Evolutionary conservation across 805 yeast species (phyloP).

Genomic region (Schwanniomyces sp.): DNA sequence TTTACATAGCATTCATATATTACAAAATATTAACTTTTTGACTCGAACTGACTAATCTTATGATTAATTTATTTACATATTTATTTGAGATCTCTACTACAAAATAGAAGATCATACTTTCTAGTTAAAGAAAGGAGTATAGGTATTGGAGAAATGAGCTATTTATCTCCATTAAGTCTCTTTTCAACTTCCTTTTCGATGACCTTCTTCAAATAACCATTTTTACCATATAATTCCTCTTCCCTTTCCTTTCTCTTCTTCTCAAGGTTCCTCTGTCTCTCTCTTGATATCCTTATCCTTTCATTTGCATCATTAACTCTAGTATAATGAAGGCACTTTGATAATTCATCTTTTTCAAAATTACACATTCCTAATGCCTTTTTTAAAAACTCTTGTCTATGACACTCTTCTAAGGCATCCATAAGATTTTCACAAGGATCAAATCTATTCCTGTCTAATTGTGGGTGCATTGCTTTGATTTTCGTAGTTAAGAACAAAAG

Average conservation of each 20-base stretch:
- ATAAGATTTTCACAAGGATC: constrained; percentile 74
- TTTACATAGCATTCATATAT: constrained; percentile 1
- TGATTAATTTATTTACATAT: neutral
- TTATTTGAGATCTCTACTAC: neutral
- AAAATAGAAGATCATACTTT: neutral
- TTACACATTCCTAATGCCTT: constrained; percentile 84
- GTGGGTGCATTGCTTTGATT: constrained; percentile 41
- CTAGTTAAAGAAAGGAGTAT: too few species aligned
- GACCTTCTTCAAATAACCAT: constrained; percentile 64
- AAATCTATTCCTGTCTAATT: constrained; percentile 42
- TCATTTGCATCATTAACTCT: constrained; percentile 63
- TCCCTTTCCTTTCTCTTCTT: constrained; percentile 59
- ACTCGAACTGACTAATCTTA: neutral
- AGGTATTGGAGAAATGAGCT: neutral
- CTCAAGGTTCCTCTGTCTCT: constrained; percentile 54
- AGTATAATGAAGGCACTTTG: constrained; percentile 77
- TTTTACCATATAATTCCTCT: constrained; percentile 81
- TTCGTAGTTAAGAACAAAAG: neutral
- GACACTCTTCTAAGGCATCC: constrained; percentile 88
- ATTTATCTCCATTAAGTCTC: constrained; percentile 1
- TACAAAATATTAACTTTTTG: neutral
- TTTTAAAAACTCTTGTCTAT: constrained; percentile 62
- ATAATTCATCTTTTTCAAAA: constrained; percentile 74
- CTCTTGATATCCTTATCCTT: constrained; percentile 52
- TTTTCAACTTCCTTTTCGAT: constrained; percentile 39